A percentile compares a stretch with the other conserved stretches of the same genome.
Conservation (phyloP, 139 green algal species). For the Chlorella sp. region DNA sequence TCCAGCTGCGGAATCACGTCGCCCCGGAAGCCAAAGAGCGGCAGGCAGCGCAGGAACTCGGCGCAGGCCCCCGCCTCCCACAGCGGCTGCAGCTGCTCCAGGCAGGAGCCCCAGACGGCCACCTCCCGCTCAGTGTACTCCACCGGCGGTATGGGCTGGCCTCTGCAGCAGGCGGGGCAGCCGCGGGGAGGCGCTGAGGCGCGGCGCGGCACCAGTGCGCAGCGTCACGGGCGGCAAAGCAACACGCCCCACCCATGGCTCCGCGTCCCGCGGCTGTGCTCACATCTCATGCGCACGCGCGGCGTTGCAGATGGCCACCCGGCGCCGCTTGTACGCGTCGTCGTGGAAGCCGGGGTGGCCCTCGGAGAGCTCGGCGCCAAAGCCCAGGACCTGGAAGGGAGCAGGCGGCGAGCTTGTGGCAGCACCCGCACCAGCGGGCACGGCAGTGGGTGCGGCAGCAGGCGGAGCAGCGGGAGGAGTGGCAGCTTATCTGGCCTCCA, state of each 20-base stretch:
- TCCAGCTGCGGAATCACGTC: constrained; percentile 79
- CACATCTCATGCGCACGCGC: constrained; percentile 69
- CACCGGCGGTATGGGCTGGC: constrained; percentile 72
- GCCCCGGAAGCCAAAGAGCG: constrained; percentile 70
- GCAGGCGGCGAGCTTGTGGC: too few relatives aligned
- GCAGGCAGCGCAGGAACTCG: constrained; percentile 50
- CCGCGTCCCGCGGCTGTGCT: background rate
- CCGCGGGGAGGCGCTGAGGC: background rate
- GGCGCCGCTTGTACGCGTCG: constrained; percentile 73
- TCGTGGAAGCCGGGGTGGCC: constrained; percentile 70
- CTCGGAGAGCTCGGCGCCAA: constrained; percentile 54
- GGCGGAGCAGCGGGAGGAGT: too few relatives aligned
- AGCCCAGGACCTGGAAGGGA: constrained; percentile 76
- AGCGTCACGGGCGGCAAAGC: background rate
- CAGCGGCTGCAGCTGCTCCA: constrained; percentile 68
- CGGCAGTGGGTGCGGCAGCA: too few relatives aligned
- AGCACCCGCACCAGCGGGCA: too few relatives aligned
- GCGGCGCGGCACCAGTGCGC: background rate
- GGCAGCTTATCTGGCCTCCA: too few relatives aligned
- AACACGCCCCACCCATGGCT: background rate
- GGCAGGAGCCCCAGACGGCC: constrained; percentile 66
- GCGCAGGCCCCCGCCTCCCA: constrained; percentile 27
- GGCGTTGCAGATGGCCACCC: constrained; percentile 65
- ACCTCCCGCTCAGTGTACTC: constrained; percentile 77
- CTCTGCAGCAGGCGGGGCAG: constrained; percentile 40